phyloP scores from a whole-genome alignment of 371 early-diverging fungal species.

The Mortierella sp. region DNA sequence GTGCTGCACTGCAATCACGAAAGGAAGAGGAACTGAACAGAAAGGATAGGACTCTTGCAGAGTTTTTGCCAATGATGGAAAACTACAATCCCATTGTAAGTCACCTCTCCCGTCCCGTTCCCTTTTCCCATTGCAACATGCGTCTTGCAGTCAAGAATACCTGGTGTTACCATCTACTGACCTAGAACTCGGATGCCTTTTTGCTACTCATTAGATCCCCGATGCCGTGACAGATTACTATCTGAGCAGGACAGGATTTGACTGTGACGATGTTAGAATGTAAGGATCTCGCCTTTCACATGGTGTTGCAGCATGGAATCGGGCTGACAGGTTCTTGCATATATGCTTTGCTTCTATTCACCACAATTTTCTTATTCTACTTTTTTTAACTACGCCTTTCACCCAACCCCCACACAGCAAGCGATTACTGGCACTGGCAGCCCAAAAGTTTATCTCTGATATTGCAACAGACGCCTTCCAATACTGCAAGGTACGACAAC shows the following conservation, averaged over 20 bases:
- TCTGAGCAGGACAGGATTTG: slow-evolving; percentile 92
- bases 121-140: not conserved
- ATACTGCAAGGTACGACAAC: slow-evolving; percentile 89
- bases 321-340: not conserved
- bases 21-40: slow-evolving; percentile 59
- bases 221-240: slow-evolving; percentile 98
- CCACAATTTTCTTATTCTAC: not conserved
- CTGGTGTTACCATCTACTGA: no score
- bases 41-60: slow-evolving; percentile 82
- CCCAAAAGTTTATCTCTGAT: slow-evolving; percentile 96
- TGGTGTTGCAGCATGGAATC: no score
- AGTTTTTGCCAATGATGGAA: slow-evolving; percentile 89
- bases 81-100: slow-evolving; percentile 87
- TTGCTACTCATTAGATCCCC: no score
- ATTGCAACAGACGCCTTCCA: slow-evolving; percentile 95
- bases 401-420: no score
- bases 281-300: slow-evolving; percentile 60
- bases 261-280: slow-evolving; percentile 91
- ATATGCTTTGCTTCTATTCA: not conserved
- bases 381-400: not conserved
- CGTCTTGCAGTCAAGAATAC: no score
- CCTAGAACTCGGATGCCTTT: no score
- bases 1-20: slow-evolving; percentile 51
- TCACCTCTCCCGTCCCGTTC: not conserved
- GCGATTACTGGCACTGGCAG: slow-evolving; percentile 88